These are phyloP conservation scores for Agaricus blazei DNA, from an alignment of 768 basidiomycete species.

Conservation along the genomic window DNA sequence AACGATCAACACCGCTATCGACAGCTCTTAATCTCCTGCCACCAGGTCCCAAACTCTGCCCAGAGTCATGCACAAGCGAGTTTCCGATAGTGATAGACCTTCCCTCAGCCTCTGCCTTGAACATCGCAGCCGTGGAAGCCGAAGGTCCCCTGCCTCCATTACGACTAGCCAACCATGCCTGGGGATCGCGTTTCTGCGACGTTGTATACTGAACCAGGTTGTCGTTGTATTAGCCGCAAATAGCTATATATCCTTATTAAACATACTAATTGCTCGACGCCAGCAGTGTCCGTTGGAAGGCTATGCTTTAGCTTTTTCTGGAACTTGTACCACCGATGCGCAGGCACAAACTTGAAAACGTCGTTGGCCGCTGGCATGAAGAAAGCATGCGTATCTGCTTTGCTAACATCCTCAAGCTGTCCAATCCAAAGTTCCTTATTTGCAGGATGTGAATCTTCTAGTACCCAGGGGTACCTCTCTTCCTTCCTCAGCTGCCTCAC, in stretches of 20 bases:
- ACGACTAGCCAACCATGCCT: slow-evolving; percentile 64
- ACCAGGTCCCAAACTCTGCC: slow-evolving; percentile 63
- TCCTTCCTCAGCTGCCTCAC: slow-evolving; percentile 74
- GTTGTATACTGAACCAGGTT: slow-evolving; percentile 33
- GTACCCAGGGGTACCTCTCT: slow-evolving; percentile 89
- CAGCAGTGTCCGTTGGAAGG: slow-evolving; percentile 59
- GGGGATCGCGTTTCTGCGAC: slow-evolving; percentile 72
- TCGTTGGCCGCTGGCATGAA: slow-evolving; percentile 82
- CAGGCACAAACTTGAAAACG: slow-evolving; percentile 83
- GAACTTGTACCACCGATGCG: slow-evolving; percentile 90
- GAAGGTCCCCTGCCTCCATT: slow-evolving; percentile 54
- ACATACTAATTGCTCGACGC: slow-evolving; percentile 60
- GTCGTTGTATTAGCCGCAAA: slow-evolving; percentile 17
- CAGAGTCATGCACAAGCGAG: slow-evolving; percentile 42
- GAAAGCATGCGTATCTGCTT: slow-evolving; percentile 69
- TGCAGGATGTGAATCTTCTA: slow-evolving; percentile 66
- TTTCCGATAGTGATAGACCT: slow-evolving; percentile 32
- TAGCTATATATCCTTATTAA: slow-evolving; percentile 16
- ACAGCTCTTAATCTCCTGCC: slow-evolving; percentile 63
- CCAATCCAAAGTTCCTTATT: slow-evolving; percentile 76
- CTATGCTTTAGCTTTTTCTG: slow-evolving; percentile 79
- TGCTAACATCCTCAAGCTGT: slow-evolving; percentile 72
- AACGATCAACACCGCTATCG: slow-evolving; percentile 55
- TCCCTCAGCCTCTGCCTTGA: slow-evolving; percentile 60
- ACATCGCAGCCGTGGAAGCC: slow-evolving; percentile 58